A percentile compares a stretch with the other conserved stretches of the same genome.
Conservation (phyloP, 495 filamentous ascomycete species). For the Lasiosphaeria ovina region DNA sequence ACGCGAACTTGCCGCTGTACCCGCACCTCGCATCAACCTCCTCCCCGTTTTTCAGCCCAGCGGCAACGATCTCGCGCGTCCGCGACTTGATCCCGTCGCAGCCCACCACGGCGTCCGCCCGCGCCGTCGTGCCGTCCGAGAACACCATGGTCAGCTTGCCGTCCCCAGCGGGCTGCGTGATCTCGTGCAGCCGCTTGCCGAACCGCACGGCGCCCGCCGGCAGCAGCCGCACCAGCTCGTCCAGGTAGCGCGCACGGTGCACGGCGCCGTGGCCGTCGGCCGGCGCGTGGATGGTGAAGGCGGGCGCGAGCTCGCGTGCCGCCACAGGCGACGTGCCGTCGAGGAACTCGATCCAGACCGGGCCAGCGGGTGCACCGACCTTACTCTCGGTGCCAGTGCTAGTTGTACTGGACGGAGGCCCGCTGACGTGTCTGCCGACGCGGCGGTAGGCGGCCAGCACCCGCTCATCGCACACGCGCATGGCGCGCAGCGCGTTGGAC, state of each 20-base stretch:
- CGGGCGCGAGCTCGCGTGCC: slow-evolving; percentile 7
- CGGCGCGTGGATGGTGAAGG: slow-evolving; percentile 25
- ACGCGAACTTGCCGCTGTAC: slow-evolving; percentile 54
- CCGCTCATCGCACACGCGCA: slow-evolving; percentile 35
- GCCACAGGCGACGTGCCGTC: slow-evolving; percentile 13
- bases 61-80: background rate
- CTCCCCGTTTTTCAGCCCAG: slow-evolving; percentile 43
- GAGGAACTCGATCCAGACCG: slow-evolving; percentile 23
- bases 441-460: slow-evolving; percentile 15
- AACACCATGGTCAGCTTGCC: slow-evolving; percentile 50
- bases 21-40: slow-evolving; percentile 41
- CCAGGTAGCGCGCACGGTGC: slow-evolving; percentile 59
- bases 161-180: slow-evolving; percentile 17
- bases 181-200: slow-evolving; percentile 40
- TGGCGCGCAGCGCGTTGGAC: slow-evolving; percentile 57
- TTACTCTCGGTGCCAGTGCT: background rate
- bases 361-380: background rate
- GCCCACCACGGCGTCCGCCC: slow-evolving; percentile 55
- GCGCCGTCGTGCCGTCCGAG: slow-evolving; percentile 50
- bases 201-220: slow-evolving; percentile 46
- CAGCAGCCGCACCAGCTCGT: slow-evolving; percentile 55
- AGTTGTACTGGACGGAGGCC: background rate
- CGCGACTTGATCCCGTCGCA: slow-evolving; percentile 59
- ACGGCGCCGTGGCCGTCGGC: slow-evolving; percentile 35
- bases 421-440: slow-evolving; percentile 14